phyloP scores from a whole-genome alignment of 129 eudicot genomes.

The Scalesia atractyloides region DNA sequence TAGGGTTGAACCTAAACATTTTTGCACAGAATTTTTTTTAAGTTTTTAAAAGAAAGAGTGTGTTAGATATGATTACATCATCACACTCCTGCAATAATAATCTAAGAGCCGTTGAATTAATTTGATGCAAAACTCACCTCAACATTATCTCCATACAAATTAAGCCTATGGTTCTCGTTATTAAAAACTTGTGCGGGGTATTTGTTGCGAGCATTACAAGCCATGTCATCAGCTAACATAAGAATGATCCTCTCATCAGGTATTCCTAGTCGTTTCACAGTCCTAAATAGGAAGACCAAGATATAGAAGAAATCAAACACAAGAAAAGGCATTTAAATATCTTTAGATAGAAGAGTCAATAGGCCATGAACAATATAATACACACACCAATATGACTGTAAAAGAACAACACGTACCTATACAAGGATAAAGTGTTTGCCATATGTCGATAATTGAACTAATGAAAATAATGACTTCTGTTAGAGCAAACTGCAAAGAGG shows the following conservation, averaged over 20 bases:
- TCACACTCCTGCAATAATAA: background rate
- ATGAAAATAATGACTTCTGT: background rate
- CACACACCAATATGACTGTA: background rate
- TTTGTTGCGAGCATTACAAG: constrained; percentile 95
- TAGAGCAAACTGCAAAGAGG: constrained; percentile 12
- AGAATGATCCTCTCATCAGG: constrained; percentile 98
- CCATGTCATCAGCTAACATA: constrained; percentile 99
- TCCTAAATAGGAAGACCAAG: constrained; percentile 49
- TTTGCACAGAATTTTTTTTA: background rate
- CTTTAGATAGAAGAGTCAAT: background rate
- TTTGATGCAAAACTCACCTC: constrained; percentile 55
- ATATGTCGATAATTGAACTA: constrained; percentile 97
- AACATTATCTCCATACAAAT: constrained; percentile 97
- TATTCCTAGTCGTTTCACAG: constrained; percentile 91
- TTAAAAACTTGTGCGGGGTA: constrained; percentile 99
- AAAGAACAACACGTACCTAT: constrained; percentile 49
- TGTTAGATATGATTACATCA: background rate
- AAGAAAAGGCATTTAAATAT: background rate
- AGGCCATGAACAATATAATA: background rate
- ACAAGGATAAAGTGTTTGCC: constrained; percentile 93
- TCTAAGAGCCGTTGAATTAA: background rate
- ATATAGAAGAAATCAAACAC: background rate
- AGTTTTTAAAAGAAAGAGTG: background rate
- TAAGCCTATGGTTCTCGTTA: constrained; percentile 93
- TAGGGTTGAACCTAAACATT: constrained; percentile 1